Conservation (phyloP, 805 yeast species). For the Schizosaccharomyces octosporus region DNA sequence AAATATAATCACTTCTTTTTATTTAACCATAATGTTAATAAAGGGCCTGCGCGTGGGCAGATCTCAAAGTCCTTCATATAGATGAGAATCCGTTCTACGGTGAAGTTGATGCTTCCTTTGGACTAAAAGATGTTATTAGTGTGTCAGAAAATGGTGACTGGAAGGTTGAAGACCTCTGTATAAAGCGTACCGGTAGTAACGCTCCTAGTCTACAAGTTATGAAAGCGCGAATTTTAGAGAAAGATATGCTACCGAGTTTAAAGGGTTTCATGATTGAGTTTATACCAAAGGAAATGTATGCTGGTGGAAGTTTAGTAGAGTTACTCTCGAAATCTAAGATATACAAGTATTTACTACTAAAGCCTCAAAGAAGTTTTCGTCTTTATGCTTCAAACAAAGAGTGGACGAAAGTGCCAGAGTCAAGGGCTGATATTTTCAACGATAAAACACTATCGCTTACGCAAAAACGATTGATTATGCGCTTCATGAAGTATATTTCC, state of each 20-base stretch:
- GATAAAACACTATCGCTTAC: background rate
- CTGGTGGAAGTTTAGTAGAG: background rate
- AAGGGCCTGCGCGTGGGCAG: background rate
- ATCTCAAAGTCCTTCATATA: background rate
- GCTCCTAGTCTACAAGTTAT: background rate
- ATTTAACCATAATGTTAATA: background rate
- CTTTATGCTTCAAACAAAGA: background rate
- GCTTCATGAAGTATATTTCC: background rate
- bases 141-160: background rate
- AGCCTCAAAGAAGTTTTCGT: background rate
- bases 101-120: background rate
- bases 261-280: background rate
- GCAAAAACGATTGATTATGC: background rate
- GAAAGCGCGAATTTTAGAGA: background rate
- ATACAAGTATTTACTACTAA: background rate
- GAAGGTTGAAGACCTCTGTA: background rate
- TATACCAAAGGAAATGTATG: background rate
- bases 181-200: background rate
- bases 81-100: conserved; percentile 1
- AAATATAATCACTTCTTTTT: background rate
- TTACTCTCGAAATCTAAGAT: background rate
- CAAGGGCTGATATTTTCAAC: background rate
- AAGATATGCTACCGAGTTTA: background rate
- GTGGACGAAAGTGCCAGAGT: background rate
- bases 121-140: background rate